A percentile compares a stretch with the other conserved stretches of the same genome.
Conservation (phyloP, 73 alveolate species). For the Effrenium voratum region DNA sequence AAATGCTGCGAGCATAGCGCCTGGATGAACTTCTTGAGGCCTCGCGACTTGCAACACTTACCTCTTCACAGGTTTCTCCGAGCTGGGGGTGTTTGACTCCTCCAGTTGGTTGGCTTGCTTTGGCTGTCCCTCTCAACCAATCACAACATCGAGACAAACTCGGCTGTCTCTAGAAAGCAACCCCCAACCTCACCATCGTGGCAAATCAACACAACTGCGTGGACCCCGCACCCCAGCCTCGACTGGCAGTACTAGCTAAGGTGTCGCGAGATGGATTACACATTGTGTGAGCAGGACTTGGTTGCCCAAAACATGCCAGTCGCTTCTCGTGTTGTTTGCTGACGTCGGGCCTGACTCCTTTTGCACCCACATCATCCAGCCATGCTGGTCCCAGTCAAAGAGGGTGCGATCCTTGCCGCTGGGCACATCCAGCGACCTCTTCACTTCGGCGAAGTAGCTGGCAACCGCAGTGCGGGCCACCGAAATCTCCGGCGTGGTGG, state of each 20-base stretch:
- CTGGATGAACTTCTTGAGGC: constrained; percentile 82
- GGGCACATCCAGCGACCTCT: constrained; percentile 38
- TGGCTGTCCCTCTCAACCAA: not conserved
- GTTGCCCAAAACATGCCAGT: too few relatives aligned
- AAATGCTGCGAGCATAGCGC: constrained; percentile 68
- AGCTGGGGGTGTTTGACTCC: not conserved
- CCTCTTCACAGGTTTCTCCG: not conserved
- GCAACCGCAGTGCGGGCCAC: constrained; percentile 92
- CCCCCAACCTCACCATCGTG: too few relatives aligned
- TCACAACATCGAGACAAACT: too few relatives aligned
- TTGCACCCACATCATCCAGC: constrained; percentile 82
- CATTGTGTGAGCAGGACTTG: too few relatives aligned
- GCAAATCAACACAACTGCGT: too few relatives aligned
- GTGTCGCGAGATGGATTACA: too few relatives aligned
- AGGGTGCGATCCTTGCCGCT: constrained; percentile 82
- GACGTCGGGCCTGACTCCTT: constrained; percentile 93
- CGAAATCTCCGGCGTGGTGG: constrained; percentile 71
- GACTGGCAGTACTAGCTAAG: too few relatives aligned
- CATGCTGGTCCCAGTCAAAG: constrained; percentile 92
- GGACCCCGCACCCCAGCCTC: too few relatives aligned
- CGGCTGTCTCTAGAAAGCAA: too few relatives aligned
- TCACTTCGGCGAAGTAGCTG: constrained; percentile 90
- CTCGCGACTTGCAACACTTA: too few relatives aligned
- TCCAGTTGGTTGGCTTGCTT: not conserved
- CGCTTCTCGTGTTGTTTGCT: too few relatives aligned